Evolutionary conservation across 139 green algal genomes (phyloP), one percentile per base, ranked within the genome.

Genomic region (Gonium pectorale): DNA sequence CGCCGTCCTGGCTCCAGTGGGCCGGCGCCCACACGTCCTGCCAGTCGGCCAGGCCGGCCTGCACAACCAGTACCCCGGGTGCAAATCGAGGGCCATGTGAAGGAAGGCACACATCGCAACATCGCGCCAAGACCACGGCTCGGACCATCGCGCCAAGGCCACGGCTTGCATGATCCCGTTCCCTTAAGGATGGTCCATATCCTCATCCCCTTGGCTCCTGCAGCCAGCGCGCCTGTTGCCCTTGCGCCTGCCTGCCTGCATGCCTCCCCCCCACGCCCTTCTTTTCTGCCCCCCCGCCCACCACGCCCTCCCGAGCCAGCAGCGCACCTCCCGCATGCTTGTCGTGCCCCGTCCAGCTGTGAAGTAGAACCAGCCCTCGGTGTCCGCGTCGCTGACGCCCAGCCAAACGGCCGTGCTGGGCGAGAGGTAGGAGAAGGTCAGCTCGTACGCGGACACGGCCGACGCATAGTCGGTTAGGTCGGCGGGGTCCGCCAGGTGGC

Each of bases 311-410:
- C 11, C 46, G 46, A 54, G 46, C 13, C 21, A 6, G 22, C n/a
- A 15, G 29, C 74, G 15, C 40, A 81, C 74, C 74, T 83, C 60
- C 43, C 24, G 37, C 62, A 83, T 54, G 44, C 5, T 24, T 5
- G n/a, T 64, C 4, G 77, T 83, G 21, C 77, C 77, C 21, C 60
- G 60, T 0, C 62, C 77, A 2, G 77, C 62, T 2, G 62, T 74
- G 26, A 83, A 83, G 77, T 74, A 83, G 62, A 52, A 83, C 77
- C 77, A 83, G 24, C 77, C 77, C 77, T 83, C 77, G 2, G 77
- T 83, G 77, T 83, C 77, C 33, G n/a, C 43, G 21, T 83, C 77
- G 62, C 77, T 83, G 3, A 73, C 33, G 35, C 77, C 77, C 77
- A 83, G 77, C 77, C 77, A 83, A 26, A 83, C 49, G 26, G n/a